These are phyloP conservation scores for Metrosideros polymorpha DNA, from an alignment of 441 rosid species.

Conservation along the genomic window DNA sequence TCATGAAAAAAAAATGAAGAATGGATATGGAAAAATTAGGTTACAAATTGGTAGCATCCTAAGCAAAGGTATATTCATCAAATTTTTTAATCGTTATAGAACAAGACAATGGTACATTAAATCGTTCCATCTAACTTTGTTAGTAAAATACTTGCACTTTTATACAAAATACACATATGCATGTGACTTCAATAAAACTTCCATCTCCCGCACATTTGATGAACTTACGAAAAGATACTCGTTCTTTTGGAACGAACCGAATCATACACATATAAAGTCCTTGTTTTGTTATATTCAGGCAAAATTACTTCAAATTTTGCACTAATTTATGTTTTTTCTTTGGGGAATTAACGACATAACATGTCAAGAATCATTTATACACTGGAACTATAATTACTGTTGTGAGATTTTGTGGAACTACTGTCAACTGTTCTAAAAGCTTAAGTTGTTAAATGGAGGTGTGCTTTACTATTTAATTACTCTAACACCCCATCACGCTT, in stretches of 20 bases:
- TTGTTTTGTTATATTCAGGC: neutral
- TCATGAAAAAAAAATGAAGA: neutral
- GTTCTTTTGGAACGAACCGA: neutral
- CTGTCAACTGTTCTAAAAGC: no score
- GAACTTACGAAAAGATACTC: neutral
- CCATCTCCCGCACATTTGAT: neutral
- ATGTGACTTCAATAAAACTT: neutral
- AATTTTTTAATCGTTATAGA: neutral
- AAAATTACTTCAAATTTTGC: neutral
- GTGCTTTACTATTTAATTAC: no score
- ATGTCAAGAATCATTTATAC: no score
- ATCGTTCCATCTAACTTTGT: neutral
- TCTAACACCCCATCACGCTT: no score
- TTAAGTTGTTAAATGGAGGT: no score
- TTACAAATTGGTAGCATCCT: neutral
- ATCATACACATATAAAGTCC: neutral
- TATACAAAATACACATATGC: neutral
- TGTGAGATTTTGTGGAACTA: no score
- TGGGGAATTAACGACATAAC: neutral
- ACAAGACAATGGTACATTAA: neutral
- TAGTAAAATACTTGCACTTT: neutral
- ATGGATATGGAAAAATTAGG: neutral
- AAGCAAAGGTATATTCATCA: neutral
- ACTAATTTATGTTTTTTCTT: neutral
- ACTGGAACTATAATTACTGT: no score